Conservation (phyloP, 768 basidiomycete species). For the Daedaleopsis nitida region DNA sequence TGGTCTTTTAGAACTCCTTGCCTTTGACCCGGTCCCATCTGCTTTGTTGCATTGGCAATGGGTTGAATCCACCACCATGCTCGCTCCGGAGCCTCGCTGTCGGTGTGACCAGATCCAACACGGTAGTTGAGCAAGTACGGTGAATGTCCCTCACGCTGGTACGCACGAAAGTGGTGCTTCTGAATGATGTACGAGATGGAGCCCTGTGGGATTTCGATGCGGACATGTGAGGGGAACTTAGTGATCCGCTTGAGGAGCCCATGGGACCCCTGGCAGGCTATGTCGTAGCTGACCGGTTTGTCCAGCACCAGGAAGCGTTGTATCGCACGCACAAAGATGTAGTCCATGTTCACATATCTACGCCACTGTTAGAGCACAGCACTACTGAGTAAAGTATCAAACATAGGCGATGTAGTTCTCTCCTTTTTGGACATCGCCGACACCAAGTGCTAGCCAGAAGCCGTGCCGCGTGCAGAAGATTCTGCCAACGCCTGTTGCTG, state of each 20-base stretch:
- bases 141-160: slow-evolving; percentile 26
- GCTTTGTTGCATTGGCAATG: slow-evolving; percentile 10
- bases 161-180: slow-evolving; percentile 35
- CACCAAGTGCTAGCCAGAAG: slow-evolving; percentile 19
- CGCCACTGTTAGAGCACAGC: neutral
- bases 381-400: too few relatives aligned
- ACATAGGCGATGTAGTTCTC: too few relatives aligned
- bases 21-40: slow-evolving; percentile 21
- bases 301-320: neutral
- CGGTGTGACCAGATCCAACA: slow-evolving; percentile 13
- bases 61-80: slow-evolving; percentile 20
- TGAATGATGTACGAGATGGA: slow-evolving; percentile 26
- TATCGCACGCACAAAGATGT: slow-evolving; percentile 14
- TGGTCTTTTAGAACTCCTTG: slow-evolving; percentile 23
- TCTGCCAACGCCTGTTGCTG: slow-evolving; percentile 22
- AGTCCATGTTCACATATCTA: slow-evolving; percentile 28
- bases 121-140: slow-evolving; percentile 33
- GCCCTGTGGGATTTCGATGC: neutral
- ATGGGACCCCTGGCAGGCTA: slow-evolving; percentile 31
- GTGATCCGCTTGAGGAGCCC: slow-evolving; percentile 25
- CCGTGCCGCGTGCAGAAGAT: slow-evolving; percentile 25
- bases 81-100: slow-evolving; percentile 29
- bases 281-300: slow-evolving; percentile 21
- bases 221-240: slow-evolving; percentile 2
- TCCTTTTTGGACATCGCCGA: slow-evolving; percentile 29